Evolutionary conservation across 208 protist species (phyloP).

Genomic region (Acanthamoeba castellanii): DNA sequence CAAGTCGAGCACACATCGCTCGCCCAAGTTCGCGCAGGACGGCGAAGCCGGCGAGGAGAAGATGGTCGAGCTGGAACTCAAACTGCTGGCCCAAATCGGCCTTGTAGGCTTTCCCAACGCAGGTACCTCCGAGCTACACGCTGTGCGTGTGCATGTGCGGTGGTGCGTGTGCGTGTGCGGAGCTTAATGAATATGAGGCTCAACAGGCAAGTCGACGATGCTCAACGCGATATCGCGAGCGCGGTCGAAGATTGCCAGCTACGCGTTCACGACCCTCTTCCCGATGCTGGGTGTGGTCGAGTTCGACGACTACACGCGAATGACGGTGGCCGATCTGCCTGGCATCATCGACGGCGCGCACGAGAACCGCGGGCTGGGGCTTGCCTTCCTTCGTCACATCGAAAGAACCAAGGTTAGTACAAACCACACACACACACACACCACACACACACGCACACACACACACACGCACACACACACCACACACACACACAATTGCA

Average conservation of each 20-base stretch:
- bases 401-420: constrained; percentile 86
- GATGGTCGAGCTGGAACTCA: constrained; percentile 86
- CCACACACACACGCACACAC: too few species aligned
- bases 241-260: constrained; percentile 82
- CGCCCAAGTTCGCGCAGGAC: constrained; percentile 44
- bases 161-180: too few species aligned
- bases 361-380: constrained; percentile 85
- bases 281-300: constrained; percentile 85
- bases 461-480: neutral
- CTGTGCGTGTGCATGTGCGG: neutral
- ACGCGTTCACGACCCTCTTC: constrained; percentile 89
- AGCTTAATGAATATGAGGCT: too few species aligned
- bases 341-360: constrained; percentile 88
- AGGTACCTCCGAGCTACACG: constrained; percentile 80
- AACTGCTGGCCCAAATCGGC: constrained; percentile 89
- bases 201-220: constrained; percentile 81
- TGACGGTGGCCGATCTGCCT: constrained; percentile 37
- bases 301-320: constrained; percentile 53
- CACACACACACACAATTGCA: neutral
- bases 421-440: constrained; percentile 10
- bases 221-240: constrained; percentile 80
- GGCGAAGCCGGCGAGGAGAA: constrained; percentile 81
- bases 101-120: constrained; percentile 90
- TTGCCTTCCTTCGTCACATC: constrained; percentile 89
- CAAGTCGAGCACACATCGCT: neutral